Evolutionary conservation across 163 green algal species (phyloP).

Genomic region (Chlamydomonas reinhardtii): DNA sequence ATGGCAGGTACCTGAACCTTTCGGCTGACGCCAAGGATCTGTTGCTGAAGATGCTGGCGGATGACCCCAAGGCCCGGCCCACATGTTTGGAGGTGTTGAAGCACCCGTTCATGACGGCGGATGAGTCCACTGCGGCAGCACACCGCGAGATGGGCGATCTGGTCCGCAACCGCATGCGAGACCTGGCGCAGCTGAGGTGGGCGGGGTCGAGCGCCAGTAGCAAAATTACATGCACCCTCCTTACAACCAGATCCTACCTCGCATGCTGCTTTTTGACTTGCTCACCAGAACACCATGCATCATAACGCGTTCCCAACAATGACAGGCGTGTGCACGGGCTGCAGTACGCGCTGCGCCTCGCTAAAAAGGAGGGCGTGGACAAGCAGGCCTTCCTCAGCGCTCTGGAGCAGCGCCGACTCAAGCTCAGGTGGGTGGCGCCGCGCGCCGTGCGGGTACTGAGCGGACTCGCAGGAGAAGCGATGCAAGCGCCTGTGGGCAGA

Average conservation of each 20-base stretch:
- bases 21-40: constrained; percentile 68
- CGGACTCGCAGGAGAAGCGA: no score
- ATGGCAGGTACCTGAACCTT: constrained; percentile 21
- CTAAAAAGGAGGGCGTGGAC: neutral
- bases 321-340: constrained; percentile 25
- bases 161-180: constrained; percentile 8
- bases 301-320: no score
- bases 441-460: no score
- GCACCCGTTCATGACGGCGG: constrained; percentile 39
- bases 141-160: constrained; percentile 22
- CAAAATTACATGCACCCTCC: no score
- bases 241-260: no score
- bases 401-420: constrained; percentile 15
- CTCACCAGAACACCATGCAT: no score
- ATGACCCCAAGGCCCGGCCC: constrained; percentile 66
- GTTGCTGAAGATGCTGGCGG: constrained; percentile 74
- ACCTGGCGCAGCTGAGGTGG: constrained; percentile 37
- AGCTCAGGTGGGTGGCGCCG: neutral
- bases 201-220: no score
- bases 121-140: constrained; percentile 15
- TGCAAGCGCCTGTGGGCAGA: no score
- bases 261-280: no score
- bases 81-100: constrained; percentile 58
- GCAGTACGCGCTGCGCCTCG: constrained; percentile 12
- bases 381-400: neutral